Conservation (phyloP, 148 eudicot species). For the Oxyria digyna region DNA sequence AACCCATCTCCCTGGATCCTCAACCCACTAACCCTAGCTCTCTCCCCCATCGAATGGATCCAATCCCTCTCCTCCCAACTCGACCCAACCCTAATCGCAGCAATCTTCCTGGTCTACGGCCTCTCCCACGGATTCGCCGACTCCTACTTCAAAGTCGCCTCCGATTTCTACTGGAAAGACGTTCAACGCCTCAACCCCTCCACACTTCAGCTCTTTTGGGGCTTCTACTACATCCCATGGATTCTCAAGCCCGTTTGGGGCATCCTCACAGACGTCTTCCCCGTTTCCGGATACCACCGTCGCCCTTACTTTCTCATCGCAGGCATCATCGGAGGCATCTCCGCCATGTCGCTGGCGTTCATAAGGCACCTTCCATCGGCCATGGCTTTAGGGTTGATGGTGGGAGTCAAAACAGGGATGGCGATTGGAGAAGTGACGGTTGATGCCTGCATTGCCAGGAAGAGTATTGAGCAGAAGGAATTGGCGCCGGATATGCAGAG, state of each 20-base stretch:
- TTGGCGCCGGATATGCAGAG: constrained; percentile 59
- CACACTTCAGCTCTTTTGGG: constrained; percentile 32
- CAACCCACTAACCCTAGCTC: constrained; percentile 1
- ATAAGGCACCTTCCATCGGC: constrained; percentile 17
- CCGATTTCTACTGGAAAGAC: constrained; percentile 67
- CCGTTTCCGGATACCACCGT: constrained; percentile 36
- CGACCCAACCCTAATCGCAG: constrained; percentile 27
- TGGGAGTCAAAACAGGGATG: constrained; percentile 28
- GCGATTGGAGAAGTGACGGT: constrained; percentile 43
- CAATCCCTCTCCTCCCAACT: constrained; percentile 18
- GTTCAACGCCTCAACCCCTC: constrained; percentile 41
- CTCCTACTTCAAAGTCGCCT: constrained; percentile 36
- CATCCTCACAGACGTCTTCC: constrained; percentile 46
- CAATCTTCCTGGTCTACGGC: constrained; percentile 36
- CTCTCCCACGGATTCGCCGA: constrained; percentile 45
- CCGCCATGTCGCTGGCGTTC: constrained; percentile 22
- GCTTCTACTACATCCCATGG: constrained; percentile 52
- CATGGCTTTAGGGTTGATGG: constrained; percentile 28
- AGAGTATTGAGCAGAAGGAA: constrained; percentile 35
- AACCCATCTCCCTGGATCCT: background rate
- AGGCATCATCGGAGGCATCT: constrained; percentile 28
- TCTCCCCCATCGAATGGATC: constrained; percentile 29
- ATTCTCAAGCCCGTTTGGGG: constrained; percentile 61
- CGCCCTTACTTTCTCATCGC: constrained; percentile 34
- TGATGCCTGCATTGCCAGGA: constrained; percentile 52